A percentile compares a stretch with the other conserved stretches of the same genome.
Conservation (phyloP, 2,329 filamentous ascomycete genomes). For the Pseudopyrenochaeta lycopersici region DNA sequence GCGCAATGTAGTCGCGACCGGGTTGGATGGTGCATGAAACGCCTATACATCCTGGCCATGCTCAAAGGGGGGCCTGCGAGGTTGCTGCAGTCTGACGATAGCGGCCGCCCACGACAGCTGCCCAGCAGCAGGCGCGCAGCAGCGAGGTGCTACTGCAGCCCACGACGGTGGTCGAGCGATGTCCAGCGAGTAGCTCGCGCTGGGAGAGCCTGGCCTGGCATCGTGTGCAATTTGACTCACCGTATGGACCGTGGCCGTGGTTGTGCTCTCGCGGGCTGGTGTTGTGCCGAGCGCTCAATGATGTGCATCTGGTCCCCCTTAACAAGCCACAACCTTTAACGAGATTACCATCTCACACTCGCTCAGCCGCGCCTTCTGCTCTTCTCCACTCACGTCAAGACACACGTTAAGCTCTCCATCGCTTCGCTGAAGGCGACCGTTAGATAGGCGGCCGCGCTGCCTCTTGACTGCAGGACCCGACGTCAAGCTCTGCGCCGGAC, state of each 20-base stretch:
- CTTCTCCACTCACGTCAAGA: conserved; percentile 41
- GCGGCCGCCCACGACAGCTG: conserved; percentile 3
- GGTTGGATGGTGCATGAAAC: conserved; percentile 37
- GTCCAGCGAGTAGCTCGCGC: conserved; percentile 9
- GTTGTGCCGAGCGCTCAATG: conserved; percentile 22
- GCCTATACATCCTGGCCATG: conserved; percentile 4
- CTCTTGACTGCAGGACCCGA: conserved; percentile 2
- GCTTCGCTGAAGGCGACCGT: conserved; percentile 17
- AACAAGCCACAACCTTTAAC: conserved; percentile 20
- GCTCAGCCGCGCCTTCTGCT: conserved; percentile 41
- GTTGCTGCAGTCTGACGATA: conserved; percentile 1
- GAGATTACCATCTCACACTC: conserved; percentile 21
- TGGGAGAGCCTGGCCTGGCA: conserved; percentile 10
- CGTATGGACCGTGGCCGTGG: not conserved
- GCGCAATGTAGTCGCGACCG: conserved; percentile 21
- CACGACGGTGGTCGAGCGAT: not conserved
- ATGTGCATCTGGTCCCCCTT: conserved; percentile 27
- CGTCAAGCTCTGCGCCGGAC: conserved; percentile 1
- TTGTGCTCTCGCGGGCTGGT: conserved; percentile 17
- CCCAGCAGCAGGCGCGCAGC: conserved; percentile 7
- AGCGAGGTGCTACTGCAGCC: not conserved
- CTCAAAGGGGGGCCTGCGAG: not conserved
- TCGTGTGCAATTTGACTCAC: conserved; percentile 15
- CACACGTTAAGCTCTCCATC: conserved; percentile 22
- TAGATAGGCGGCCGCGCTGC: conserved; percentile 20